Conservation (phyloP, 2,329 filamentous ascomycete species). For the Teratosphaeria zuluensis region DNA sequence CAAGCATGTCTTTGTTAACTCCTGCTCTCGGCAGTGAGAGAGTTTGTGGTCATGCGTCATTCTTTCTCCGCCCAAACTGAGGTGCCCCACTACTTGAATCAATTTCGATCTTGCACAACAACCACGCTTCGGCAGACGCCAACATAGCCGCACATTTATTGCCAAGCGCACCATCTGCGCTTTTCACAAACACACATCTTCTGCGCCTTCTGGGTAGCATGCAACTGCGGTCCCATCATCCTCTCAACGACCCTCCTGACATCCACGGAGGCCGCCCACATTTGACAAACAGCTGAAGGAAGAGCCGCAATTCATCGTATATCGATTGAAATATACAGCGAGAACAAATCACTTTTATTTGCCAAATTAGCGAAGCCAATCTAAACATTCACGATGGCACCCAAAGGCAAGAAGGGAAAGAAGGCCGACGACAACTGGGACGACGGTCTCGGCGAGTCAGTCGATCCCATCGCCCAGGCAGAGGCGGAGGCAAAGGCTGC, state of each 20-base stretch:
- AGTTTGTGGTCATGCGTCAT: neutral
- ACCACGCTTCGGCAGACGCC: neutral
- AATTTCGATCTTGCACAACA: neutral
- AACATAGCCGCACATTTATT: neutral
- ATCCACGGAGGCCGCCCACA: constrained; percentile 15
- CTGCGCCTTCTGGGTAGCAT: constrained; percentile 19
- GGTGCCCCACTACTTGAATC: neutral
- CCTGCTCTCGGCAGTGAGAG: neutral
- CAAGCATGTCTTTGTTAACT: neutral
- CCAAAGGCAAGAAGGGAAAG: constrained; percentile 92
- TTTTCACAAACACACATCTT: neutral
- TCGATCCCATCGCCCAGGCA: constrained; percentile 50
- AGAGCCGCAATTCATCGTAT: neutral
- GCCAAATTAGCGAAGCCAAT: neutral
- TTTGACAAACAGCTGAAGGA: constrained; percentile 18
- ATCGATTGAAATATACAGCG: constrained; percentile 3
- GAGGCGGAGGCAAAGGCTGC: constrained; percentile 34
- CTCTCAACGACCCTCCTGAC: constrained; percentile 23
- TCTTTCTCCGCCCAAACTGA: neutral
- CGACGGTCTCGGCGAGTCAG: constrained; percentile 73
- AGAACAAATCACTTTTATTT: neutral
- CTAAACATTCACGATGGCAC: constrained; percentile 53
- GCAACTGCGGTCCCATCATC: constrained; percentile 18
- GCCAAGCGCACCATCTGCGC: neutral
- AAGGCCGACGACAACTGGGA: constrained; percentile 88